These are phyloP conservation scores for Myriosclerotinia duriaeana DNA, from an alignment of 2,329 filamentous ascomycete species.

Conservation along the genomic window DNA sequence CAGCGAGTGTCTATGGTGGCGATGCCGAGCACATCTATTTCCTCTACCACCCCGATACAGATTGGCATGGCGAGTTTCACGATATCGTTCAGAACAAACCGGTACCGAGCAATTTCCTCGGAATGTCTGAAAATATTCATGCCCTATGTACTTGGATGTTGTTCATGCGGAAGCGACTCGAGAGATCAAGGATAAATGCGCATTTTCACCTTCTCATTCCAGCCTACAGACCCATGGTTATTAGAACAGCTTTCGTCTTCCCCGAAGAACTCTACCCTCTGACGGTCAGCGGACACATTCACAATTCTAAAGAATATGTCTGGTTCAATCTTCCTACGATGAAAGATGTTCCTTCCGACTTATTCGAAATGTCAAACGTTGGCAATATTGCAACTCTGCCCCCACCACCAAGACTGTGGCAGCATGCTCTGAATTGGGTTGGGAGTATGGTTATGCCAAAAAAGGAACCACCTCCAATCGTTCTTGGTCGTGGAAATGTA, in stretches of 20 bases:
- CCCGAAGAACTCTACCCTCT: conserved; percentile 44
- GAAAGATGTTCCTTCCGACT: conserved; percentile 19
- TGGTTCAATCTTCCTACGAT: conserved; percentile 43
- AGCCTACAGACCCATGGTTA: conserved; percentile 44
- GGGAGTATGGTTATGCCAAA: conserved; percentile 20
- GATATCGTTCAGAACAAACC: conserved; percentile 42
- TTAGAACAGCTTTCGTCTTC: conserved; percentile 43
- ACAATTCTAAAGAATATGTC: conserved; percentile 44
- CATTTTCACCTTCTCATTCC: conserved; percentile 45
- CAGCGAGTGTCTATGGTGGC: conserved; percentile 21
- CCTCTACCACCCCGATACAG: conserved; percentile 46
- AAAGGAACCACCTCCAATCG: conserved; percentile 20
- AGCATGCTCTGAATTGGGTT: conserved; percentile 20
- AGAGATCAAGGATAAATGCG: conserved; percentile 34
- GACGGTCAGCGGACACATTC: conserved; percentile 44
- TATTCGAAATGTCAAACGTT: conserved; percentile 23
- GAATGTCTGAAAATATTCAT: conserved; percentile 46
- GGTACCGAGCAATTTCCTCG: conserved; percentile 43
- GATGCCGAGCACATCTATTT: conserved; percentile 44
- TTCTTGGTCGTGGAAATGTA: conserved; percentile 12
- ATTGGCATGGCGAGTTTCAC: conserved; percentile 46
- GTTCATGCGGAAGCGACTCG: conserved; percentile 28
- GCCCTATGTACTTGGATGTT: conserved; percentile 45
- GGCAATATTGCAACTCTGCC: conserved; percentile 23
- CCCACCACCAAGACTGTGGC: conserved; percentile 19